A percentile compares a stretch with the other conserved stretches of the same genome.
Conservation (phyloP, 352 stramenopile genomes). For the Lagenidium sp. region DNA sequence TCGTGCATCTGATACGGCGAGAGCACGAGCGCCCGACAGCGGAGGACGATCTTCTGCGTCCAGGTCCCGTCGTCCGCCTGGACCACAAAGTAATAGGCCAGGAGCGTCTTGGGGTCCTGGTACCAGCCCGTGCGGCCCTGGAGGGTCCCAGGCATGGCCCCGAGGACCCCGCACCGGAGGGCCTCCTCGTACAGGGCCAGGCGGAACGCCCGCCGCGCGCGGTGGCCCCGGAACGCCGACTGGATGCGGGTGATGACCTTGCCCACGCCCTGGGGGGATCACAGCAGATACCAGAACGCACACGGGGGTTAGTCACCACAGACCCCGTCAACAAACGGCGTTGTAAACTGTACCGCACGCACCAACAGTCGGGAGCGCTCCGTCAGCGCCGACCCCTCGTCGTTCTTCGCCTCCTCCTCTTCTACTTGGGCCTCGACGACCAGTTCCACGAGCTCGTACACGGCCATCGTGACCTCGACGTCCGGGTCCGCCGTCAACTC, state of each 20-base stretch:
- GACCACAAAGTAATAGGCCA: slow-evolving; percentile 73
- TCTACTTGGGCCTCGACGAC: neutral
- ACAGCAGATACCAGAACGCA: neutral
- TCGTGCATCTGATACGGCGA: slow-evolving; percentile 55
- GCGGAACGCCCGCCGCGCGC: slow-evolving; percentile 37
- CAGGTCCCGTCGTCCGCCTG: slow-evolving; percentile 43
- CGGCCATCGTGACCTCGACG: too few species aligned
- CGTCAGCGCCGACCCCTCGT: too few species aligned
- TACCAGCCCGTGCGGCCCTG: slow-evolving; percentile 68
- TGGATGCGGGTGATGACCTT: slow-evolving; percentile 34
- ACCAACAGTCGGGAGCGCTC: too few species aligned
- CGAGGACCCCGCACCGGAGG: slow-evolving; percentile 47
- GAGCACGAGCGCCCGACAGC: slow-evolving; percentile 47
- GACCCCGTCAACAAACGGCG: too few species aligned
- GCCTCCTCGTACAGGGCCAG: slow-evolving; percentile 58
- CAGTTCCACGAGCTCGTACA: neutral
- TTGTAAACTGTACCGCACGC: too few species aligned
- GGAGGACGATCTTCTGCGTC: slow-evolving; percentile 48
- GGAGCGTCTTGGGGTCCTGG: slow-evolving; percentile 59
- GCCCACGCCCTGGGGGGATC: slow-evolving; percentile 5
- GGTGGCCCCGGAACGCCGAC: slow-evolving; percentile 42
- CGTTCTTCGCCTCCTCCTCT: neutral
- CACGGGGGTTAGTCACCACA: neutral
- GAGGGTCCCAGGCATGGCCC: slow-evolving; percentile 55
- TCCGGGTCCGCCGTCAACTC: too few species aligned